A percentile compares a stretch with the other conserved stretches of the same genome.
Conservation (phyloP, 2,329 filamentous ascomycete genomes). For the Pseudogymnoascus sp. region DNA sequence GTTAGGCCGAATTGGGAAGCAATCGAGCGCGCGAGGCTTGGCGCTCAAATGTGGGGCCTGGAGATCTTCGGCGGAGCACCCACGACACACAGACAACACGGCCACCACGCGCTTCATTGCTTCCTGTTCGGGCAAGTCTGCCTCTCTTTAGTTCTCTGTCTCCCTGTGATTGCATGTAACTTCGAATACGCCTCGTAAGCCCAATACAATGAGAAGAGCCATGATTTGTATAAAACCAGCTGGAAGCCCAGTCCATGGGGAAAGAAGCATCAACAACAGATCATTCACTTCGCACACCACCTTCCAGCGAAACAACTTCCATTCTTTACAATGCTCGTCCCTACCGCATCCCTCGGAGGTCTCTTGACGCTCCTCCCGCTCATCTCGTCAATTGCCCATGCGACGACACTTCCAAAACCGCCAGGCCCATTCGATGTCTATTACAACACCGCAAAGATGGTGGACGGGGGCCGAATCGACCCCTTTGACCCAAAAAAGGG, state of each 20-base stretch:
- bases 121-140: not conserved
- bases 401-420: not conserved
- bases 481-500: constrained; percentile 22
- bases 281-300: not conserved
- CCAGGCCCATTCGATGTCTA: constrained; percentile 17
- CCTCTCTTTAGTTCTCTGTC: not conserved
- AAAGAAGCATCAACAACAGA: not conserved
- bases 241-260: not conserved
- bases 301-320: not conserved
- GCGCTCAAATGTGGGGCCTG: not conserved
- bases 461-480: constrained; percentile 23
- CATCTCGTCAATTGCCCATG: not conserved
- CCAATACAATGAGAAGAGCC: not conserved
- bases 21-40: constrained; percentile 14
- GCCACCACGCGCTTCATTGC: not conserved
- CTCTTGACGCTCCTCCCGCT: not conserved
- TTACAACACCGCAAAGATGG: constrained; percentile 14
- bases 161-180: not conserved
- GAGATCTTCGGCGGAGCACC: not conserved
- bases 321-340: not conserved
- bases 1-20: constrained; percentile 14
- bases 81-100: not conserved
- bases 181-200: not conserved
- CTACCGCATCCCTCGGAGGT: not conserved
- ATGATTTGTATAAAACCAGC: not conserved